Evolutionary conservation across 768 basidiomycete genomes (phyloP), one percentile per base, ranked within the genome.

Genomic region (Trametes sanguinea): DNA sequence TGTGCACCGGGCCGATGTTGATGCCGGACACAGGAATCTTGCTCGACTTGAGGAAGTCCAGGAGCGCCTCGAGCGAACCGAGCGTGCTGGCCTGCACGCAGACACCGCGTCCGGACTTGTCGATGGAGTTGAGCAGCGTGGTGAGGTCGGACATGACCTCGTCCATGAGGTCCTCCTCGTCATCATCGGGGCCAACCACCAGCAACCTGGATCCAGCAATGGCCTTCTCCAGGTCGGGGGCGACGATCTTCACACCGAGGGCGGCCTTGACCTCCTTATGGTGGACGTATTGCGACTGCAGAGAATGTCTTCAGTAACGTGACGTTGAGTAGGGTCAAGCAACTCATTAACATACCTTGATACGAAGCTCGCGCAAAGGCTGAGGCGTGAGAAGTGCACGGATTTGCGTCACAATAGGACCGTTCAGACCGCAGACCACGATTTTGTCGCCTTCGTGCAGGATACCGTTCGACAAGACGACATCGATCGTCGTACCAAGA

Each of bases 21-120:
- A 98, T 96, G 16, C 92, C 93, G 9, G 92, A 93, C 2, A 99
- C 96, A 1, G 97, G 96, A 65, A 98, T 98, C 78, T 98, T 96
- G 83, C 91, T 94, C 56, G 79, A 78, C 76, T 92, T 91, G 72
- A 99, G 80, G 87, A 98, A 98, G 67, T 98, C 96, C 51, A 99
- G 81, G 57, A 99, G 79, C 1, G 97, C 97, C 75, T 99, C 97
- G 42, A 99, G 83, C 11, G 97, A 97, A 61, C 97, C 97, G 43
- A 99, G 85, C 4, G 97, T 99, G 54, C 92, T 95, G 4, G 97
- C 94, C 73, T 98, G 97, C 10, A 99, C 97, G 69, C 92, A 97
- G 61, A 99, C 96, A 65, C 97, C 97, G 33, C 88, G 87, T n/a
- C 95, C 96, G 4, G 90, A 90, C 75, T 94, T 95, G 78, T 96